phyloP scores from a whole-genome alignment of 495 filamentous ascomycete species.

The Aspergillus mulundensis region DNA sequence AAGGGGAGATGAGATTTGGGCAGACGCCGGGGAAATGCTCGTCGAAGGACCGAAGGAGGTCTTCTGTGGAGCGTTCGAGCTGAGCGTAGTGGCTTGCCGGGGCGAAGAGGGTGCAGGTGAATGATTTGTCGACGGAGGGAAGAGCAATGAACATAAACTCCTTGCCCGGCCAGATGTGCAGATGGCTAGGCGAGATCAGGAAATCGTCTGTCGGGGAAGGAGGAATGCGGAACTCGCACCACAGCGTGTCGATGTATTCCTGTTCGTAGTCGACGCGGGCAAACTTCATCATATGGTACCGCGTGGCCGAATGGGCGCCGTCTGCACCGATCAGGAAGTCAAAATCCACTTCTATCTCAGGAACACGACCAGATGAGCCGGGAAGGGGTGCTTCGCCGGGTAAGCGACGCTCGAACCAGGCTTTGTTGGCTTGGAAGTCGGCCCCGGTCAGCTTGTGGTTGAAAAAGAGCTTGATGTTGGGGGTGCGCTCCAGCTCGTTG shows the following conservation, averaged over 20 bases:
- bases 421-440: constrained; percentile 69
- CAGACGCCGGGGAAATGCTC: constrained; percentile 79
- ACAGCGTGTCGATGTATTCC: constrained; percentile 92
- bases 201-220: constrained; percentile 57
- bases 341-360: constrained; percentile 72
- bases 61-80: constrained; percentile 53
- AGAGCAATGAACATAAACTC: constrained; percentile 98
- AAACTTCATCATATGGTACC: constrained; percentile 94
- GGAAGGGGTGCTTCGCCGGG: constrained; percentile 31
- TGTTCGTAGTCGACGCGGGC: constrained; percentile 85
- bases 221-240: constrained; percentile 91
- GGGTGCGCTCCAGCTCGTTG: constrained; percentile 74
- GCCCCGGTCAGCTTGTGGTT: constrained; percentile 86
- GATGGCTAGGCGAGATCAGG: constrained; percentile 78
- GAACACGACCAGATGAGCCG: constrained; percentile 32
- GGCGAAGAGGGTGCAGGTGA: constrained; percentile 93
- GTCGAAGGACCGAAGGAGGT: constrained; percentile 69
- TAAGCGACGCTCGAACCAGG: constrained; percentile 73
- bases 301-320: constrained; percentile 84
- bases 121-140: constrained; percentile 80
- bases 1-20: constrained; percentile 68
- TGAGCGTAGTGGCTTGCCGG: constrained; percentile 48
- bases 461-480: constrained; percentile 88
- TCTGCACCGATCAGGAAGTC: constrained; percentile 95
- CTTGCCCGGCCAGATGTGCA: constrained; percentile 95